Percentiles rank a stretch among this genome's conserved stretches.
Evolutionary conservation across 1,284 basidiomycete species (phyloP).

Genomic region (Afroboletus lepidellus): DNA sequence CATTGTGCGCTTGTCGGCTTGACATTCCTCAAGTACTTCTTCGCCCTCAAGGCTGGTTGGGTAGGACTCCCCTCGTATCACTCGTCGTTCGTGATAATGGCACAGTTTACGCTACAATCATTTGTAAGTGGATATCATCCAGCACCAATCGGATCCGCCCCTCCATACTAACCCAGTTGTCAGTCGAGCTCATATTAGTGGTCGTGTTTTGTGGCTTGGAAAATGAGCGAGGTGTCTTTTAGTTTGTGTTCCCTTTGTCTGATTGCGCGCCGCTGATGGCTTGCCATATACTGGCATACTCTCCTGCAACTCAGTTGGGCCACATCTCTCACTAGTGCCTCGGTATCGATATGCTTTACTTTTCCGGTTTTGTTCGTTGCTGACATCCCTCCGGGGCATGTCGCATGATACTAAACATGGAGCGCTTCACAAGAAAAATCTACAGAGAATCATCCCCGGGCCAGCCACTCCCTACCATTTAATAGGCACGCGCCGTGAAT

Average conservation of each 20-base stretch:
- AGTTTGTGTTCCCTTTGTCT: slow-evolving; percentile 16
- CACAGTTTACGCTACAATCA: slow-evolving; percentile 6
- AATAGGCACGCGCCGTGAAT: too few species aligned
- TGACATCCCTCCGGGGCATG: slow-evolving; percentile 12
- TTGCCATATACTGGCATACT: too few species aligned
- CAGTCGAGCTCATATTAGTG: slow-evolving; percentile 14
- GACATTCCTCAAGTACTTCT: slow-evolving; percentile 21
- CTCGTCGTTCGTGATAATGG: slow-evolving; percentile 22
- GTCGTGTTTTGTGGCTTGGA: slow-evolving; percentile 7
- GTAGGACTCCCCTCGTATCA: slow-evolving; percentile 20
- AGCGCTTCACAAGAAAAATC: slow-evolving; percentile 15
- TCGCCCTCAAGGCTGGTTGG: slow-evolving; percentile 10
- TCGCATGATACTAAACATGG: slow-evolving; percentile 16
- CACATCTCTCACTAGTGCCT: slow-evolving; percentile 4
- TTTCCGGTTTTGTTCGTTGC: background rate
- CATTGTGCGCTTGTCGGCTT: slow-evolving; percentile 20
- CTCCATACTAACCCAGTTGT: slow-evolving; percentile 3
- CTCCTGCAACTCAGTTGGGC: slow-evolving; percentile 12
- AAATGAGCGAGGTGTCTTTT: slow-evolving; percentile 8
- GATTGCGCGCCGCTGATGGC: slow-evolving; percentile 1
- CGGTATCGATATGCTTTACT: slow-evolving; percentile 6
- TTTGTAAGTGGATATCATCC: slow-evolving; percentile 10
- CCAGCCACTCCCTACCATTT: background rate
- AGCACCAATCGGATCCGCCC: background rate
- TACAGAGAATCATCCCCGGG: background rate